Conservation (phyloP, 2,329 filamentous ascomycete genomes). For the Cadophora malorum region DNA sequence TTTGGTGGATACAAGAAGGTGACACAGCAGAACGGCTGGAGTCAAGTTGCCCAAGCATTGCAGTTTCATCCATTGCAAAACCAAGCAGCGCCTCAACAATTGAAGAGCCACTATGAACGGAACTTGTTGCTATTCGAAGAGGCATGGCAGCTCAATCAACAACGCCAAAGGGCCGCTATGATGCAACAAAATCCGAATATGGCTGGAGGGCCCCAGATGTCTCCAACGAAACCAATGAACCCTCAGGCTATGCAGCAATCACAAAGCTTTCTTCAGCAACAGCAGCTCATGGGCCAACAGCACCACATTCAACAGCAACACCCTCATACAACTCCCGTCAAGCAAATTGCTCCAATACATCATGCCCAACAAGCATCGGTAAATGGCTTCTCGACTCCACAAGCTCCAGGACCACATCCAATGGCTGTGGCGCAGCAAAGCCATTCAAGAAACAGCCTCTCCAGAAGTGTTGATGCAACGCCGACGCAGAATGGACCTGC, state of each 20-base stretch:
- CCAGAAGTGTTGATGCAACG: slow-evolving; percentile 55
- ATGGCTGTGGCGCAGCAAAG: slow-evolving; percentile 50
- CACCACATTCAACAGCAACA: slow-evolving; percentile 53
- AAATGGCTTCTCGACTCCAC: slow-evolving; percentile 58
- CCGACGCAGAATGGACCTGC: slow-evolving; percentile 46
- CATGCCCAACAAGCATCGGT: slow-evolving; percentile 54
- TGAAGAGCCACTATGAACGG: slow-evolving; percentile 76
- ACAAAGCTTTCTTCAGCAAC: slow-evolving; percentile 57
- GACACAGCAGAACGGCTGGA: slow-evolving; percentile 74
- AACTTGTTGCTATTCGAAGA: slow-evolving; percentile 82
- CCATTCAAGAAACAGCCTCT: slow-evolving; percentile 58
- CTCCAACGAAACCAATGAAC: slow-evolving; percentile 49
- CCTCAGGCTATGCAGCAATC: slow-evolving; percentile 59
- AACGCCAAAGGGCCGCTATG: slow-evolving; percentile 49
- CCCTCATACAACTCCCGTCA: slow-evolving; percentile 53
- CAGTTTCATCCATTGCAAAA: slow-evolving; percentile 67
- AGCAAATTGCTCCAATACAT: slow-evolving; percentile 51
- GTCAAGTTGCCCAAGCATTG: slow-evolving; percentile 69
- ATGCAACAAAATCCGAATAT: slow-evolving; percentile 40
- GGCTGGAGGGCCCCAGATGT: slow-evolving; percentile 51
- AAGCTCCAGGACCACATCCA: slow-evolving; percentile 50
- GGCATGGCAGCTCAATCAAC: slow-evolving; percentile 63
- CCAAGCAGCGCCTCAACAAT: slow-evolving; percentile 70
- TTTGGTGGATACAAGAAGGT: slow-evolving; percentile 79
- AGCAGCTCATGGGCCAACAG: slow-evolving; percentile 52